Percentiles rank a stretch among this genome's conserved stretches.
These are phyloP conservation scores for Malassezia restricta DNA, from an alignment of 1,284 basidiomycete genomes.

Conservation along the genomic window DNA sequence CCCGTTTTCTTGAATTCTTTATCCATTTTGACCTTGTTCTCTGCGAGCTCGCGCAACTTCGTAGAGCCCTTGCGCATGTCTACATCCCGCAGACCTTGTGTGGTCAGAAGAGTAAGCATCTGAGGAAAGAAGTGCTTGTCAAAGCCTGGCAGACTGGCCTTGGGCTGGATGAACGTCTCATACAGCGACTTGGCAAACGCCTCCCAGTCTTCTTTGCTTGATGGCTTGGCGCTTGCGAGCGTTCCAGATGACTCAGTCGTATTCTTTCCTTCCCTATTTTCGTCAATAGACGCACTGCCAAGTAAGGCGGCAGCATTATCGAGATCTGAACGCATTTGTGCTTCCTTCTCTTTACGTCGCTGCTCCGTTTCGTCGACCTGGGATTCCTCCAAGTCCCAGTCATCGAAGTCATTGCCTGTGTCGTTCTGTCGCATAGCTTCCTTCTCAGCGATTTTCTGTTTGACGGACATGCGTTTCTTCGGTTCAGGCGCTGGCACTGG, in stretches of 20 bases:
- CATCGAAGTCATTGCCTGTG: conserved; percentile 4
- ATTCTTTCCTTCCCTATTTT: not conserved
- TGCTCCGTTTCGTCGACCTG: conserved; percentile 22
- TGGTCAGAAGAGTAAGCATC: conserved; percentile 20
- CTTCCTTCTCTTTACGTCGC: conserved; percentile 29
- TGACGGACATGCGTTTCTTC: conserved; percentile 40
- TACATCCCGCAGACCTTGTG: conserved; percentile 30
- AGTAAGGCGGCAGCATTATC: conserved; percentile 40
- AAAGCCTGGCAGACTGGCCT: conserved; percentile 30
- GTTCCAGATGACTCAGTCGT: not conserved
- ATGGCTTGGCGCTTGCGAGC: conserved; percentile 23
- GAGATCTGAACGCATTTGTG: conserved; percentile 36
- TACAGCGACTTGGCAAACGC: conserved; percentile 23
- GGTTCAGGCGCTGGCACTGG: conserved; percentile 19
- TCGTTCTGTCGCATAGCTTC: conserved; percentile 23
- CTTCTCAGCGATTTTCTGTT: conserved; percentile 42
- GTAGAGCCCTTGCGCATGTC: conserved; percentile 34
- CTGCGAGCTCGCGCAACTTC: conserved; percentile 33
- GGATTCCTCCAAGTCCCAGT: conserved; percentile 1
- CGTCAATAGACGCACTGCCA: conserved; percentile 26
- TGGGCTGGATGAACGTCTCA: conserved; percentile 26
- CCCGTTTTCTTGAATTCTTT: conserved; percentile 37
- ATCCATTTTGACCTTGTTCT: conserved; percentile 36
- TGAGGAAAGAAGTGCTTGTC: conserved; percentile 39
- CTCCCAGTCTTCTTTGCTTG: conserved; percentile 41